Percentiles rank a stretch among this genome's conserved stretches.
Evolutionary conservation across 768 basidiomycete species (phyloP).

Genomic region (Trametes cingulata): DNA sequence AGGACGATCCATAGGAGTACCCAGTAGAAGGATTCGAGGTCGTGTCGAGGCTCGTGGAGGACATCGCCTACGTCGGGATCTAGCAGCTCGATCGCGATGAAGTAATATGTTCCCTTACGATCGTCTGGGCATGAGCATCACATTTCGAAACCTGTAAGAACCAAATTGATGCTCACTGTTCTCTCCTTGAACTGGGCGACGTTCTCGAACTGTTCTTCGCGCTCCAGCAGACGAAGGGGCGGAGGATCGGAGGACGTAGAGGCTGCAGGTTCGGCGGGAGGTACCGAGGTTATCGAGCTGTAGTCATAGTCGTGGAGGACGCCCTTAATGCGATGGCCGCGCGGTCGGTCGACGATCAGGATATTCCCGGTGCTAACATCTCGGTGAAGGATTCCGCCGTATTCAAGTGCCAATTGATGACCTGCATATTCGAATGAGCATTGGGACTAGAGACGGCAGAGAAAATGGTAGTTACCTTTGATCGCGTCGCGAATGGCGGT

Average conservation of each 20-base stretch:
- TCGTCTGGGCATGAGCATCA: neutral
- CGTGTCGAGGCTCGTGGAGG: neutral
- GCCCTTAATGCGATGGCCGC: neutral
- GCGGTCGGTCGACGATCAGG: neutral
- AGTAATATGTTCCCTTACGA: neutral
- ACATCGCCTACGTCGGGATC: neutral
- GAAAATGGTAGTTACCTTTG: constrained; percentile 1
- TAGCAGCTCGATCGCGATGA: constrained; percentile 7
- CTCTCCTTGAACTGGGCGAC: neutral
- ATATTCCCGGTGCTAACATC: neutral
- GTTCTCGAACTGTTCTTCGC: neutral
- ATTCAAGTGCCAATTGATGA: neutral
- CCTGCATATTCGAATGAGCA: neutral
- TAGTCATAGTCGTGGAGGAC: neutral
- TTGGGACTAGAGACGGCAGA: neutral
- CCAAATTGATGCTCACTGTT: neutral
- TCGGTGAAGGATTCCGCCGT: neutral
- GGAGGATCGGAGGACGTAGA: neutral
- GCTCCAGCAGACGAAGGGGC: neutral
- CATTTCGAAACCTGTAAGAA: too few relatives aligned
- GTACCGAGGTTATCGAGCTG: neutral
- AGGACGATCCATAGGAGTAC: constrained; percentile 11
- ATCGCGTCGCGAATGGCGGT: constrained; percentile 13
- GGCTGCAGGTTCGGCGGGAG: neutral
- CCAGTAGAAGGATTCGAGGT: constrained; percentile 20